These are phyloP conservation scores for Moesziomyces sp. DNA, from an alignment of 1,284 basidiomycete species.

Conservation along the genomic window DNA sequence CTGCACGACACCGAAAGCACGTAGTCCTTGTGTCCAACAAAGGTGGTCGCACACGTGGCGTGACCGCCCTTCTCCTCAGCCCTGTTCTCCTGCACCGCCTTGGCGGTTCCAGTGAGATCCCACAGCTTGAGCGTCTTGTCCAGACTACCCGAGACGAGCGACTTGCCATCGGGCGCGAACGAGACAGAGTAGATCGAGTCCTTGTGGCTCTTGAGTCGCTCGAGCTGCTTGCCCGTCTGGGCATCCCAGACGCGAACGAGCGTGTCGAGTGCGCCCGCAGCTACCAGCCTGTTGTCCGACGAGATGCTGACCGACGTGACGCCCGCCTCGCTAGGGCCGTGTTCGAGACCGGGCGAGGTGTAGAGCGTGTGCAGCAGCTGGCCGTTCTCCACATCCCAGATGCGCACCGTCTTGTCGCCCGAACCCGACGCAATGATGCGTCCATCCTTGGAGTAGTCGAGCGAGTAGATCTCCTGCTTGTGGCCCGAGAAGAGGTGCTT, in stretches of 20 bases:
- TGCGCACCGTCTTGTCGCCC: constrained; percentile 86
- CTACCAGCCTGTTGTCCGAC: constrained; percentile 81
- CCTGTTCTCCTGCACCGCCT: constrained; percentile 55
- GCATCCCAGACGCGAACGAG: constrained; percentile 89
- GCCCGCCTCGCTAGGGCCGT: constrained; percentile 76
- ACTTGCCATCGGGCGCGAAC: constrained; percentile 85
- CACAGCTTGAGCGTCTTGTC: constrained; percentile 89
- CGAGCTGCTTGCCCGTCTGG: constrained; percentile 77
- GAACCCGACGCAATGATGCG: constrained; percentile 86
- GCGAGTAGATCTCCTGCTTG: constrained; percentile 88
- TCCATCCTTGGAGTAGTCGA: constrained; percentile 83
- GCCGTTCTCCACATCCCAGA: constrained; percentile 83
- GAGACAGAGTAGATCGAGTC: constrained; percentile 85
- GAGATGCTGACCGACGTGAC: constrained; percentile 81
- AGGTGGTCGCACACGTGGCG: constrained; percentile 78
- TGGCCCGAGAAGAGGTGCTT: constrained; percentile 81
- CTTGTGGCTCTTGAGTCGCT: constrained; percentile 80
- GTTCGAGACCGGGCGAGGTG: constrained; percentile 68
- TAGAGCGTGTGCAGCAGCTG: constrained; percentile 64
- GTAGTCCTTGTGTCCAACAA: constrained; percentile 88
- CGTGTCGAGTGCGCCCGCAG: constrained; percentile 84
- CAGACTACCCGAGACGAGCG: constrained; percentile 81
- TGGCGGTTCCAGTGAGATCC: constrained; percentile 75
- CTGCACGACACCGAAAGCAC: constrained; percentile 82
- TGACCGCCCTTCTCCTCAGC: constrained; percentile 60